Conservation (phyloP, 495 filamentous ascomycete species). For the Lentithecium fluviatile region DNA sequence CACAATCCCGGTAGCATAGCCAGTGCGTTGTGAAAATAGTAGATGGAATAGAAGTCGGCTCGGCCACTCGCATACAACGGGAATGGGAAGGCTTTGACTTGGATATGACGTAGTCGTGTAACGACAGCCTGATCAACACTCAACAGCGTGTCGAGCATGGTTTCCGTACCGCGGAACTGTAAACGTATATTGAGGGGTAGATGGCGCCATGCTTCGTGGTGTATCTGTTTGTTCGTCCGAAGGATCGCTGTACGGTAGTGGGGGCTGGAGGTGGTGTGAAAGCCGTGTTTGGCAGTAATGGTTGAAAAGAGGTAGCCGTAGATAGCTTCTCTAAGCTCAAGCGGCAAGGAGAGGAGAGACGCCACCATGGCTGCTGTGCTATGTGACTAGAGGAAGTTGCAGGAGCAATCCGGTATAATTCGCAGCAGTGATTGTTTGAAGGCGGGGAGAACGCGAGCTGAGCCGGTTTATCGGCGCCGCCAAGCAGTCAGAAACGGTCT, state of each 20-base stretch:
- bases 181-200: conserved; percentile 19
- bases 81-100: conserved; percentile 28
- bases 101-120: conserved; percentile 24
- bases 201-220: conserved; percentile 22
- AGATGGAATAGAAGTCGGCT: conserved; percentile 19
- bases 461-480: too few species aligned
- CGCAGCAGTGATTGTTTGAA: neutral
- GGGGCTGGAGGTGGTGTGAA: neutral
- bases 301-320: conserved; percentile 26
- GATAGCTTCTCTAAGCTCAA: conserved; percentile 28
- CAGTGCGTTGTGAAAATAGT: conserved; percentile 26
- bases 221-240: conserved; percentile 19
- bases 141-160: conserved; percentile 24
- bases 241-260: conserved; percentile 24
- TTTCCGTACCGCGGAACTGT: conserved; percentile 28
- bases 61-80: conserved; percentile 17
- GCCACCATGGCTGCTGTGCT: conserved; percentile 4
- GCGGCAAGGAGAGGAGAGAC: conserved; percentile 22
- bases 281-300: conserved; percentile 19
- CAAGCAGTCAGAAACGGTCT: too few species aligned
- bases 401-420: neutral
- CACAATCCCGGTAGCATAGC: conserved; percentile 28
- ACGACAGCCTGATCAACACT: conserved; percentile 22
- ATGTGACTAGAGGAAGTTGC: neutral
- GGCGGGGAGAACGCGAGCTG: neutral